Base-by-base conservation (phyloP, 257 asterid genomes). In the Przewalskia tangutica region DNA sequence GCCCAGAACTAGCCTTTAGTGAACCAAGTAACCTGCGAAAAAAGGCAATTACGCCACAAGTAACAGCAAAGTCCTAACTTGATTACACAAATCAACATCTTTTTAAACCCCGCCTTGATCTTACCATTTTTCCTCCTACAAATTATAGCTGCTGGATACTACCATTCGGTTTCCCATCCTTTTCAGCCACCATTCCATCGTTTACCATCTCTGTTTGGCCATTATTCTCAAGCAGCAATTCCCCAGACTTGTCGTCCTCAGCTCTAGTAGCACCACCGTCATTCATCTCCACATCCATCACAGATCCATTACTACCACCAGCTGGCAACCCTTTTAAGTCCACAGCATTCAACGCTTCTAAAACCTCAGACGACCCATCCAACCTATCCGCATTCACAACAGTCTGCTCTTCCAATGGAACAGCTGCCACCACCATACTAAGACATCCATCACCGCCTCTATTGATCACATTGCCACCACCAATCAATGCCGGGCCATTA, bases 311-410 rank as follows among this genome's bases (percentile, higher is more conserved):
- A 64, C 18, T 84, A 27, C 32, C 1, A 56, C 44, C 18, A 53
- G 70, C 68, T 12, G 54, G 70, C 23, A 73, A 27, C 32, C 32
- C 83, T 54, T 83, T 85, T 90, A 90, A 83, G 81, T 88, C 94
- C 77, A 89, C 97, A 0, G 88, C 89, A 84, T 83, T 87, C 82
- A 90, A 64, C 1, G 91, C 92, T 2, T 89, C 89, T 81, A 88
- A 23, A 64, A 85, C 91, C 80, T 84, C 90, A 79, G 77, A 80
- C 8, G 93, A 85, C 12, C 85, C 82, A 63, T 89, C 92, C 76
- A 83, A 80, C 80, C 88, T 81, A 65, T 84, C 32, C 32, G 32
- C 32, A 70, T 82, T 79, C 73, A 80, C 81, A 14, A 6, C 68
- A 38, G 59, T 48, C 64, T 48, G 83, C 63, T 73, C 88, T 56